Percentiles rank a stretch among this genome's conserved stretches.
These are phyloP conservation scores for Baudoinia panamericana DNA, from an alignment of 495 filamentous ascomycete genomes.

Conservation along the genomic window DNA sequence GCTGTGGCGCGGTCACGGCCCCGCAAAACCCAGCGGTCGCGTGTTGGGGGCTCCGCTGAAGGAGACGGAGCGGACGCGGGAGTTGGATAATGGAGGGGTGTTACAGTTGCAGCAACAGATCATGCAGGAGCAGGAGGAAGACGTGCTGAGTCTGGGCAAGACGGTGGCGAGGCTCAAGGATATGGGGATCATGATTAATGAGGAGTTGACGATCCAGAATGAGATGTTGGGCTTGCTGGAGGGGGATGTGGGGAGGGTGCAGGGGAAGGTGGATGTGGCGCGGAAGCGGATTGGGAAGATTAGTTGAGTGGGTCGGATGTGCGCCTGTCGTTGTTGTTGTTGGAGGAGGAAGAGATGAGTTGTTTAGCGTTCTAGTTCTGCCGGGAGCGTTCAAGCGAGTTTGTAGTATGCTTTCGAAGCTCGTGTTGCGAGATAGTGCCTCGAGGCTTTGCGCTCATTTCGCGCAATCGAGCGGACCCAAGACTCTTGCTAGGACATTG, in stretches of 20 bases:
- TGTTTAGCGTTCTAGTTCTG: too few species aligned
- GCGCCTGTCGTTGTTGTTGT: too few species aligned
- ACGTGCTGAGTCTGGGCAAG: conserved; percentile 60
- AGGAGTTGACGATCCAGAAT: conserved; percentile 75
- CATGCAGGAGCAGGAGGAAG: conserved; percentile 76
- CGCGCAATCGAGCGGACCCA: too few species aligned
- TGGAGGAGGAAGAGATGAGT: neutral
- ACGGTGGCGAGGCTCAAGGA: conserved; percentile 71
- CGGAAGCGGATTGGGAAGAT: conserved; percentile 74
- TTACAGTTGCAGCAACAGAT: conserved; percentile 70
- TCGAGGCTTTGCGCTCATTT: too few species aligned
- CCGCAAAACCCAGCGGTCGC: conserved; percentile 28
- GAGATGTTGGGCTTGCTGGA: conserved; percentile 64
- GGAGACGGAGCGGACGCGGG: conserved; percentile 77
- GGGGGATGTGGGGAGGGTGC: conserved; percentile 59
- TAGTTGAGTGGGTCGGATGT: conserved; percentile 31
- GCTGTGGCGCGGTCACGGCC: conserved; percentile 34
- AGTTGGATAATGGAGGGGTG: conserved; percentile 82
- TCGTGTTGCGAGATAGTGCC: too few species aligned
- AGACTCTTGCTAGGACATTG: too few species aligned
- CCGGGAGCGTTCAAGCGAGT: too few species aligned
- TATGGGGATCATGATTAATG: conserved; percentile 71
- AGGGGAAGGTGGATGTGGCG: conserved; percentile 66
- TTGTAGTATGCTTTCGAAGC: too few species aligned
- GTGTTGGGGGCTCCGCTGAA: conserved; percentile 60